Evolutionary conservation across 139 green algal genomes (phyloP), one percentile per base, ranked within the genome.

Genomic region (Chlorella vulgaris): DNA sequence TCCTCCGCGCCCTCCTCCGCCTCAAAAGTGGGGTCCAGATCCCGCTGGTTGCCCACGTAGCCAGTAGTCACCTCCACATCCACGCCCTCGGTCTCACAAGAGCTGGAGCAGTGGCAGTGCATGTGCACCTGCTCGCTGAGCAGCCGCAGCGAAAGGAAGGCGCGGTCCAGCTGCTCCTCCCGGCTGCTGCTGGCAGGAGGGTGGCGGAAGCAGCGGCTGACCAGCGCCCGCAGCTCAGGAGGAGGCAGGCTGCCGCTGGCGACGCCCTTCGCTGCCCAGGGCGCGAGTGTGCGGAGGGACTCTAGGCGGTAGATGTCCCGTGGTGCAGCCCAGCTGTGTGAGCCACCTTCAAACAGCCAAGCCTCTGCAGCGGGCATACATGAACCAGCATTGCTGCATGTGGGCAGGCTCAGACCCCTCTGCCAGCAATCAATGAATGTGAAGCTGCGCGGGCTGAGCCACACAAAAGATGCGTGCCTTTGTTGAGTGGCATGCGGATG

Each of bases 101-200:
- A 60, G 68, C 79, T 86, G 53, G 51, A 81, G 43, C 74, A 83
- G 7, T 65, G 21, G 42, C 51, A 22, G 31, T 65, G 35, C 68
- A 89, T 61, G 61, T 83, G 47, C 5, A 82, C 39, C 75, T 89
- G 84, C 26, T 89, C 86, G 0, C 35, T 31, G 70, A 90, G 78
- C 69, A 80, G 53, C 18, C 83, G 58, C 29, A 90, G 33, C 18
- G 51, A 51, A 22, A 58, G 24, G 74, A 88, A 80, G 3, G 81
- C 81, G 47, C 36, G n/a, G 50, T 77, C 73, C n/a, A 81, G 26
- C 38, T 71, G 66, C 60, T 70, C 40, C 22, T 33, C 67, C 15
- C 19, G 22, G 43, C 35, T 58, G 35, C 43, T 60, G 43, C 39
- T 62, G 2, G 28, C 61, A 0, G 66, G 26, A 0, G 77, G 77